Conservation (phyloP, 768 basidiomycete species). For the Kwoniella dejecticola region DNA sequence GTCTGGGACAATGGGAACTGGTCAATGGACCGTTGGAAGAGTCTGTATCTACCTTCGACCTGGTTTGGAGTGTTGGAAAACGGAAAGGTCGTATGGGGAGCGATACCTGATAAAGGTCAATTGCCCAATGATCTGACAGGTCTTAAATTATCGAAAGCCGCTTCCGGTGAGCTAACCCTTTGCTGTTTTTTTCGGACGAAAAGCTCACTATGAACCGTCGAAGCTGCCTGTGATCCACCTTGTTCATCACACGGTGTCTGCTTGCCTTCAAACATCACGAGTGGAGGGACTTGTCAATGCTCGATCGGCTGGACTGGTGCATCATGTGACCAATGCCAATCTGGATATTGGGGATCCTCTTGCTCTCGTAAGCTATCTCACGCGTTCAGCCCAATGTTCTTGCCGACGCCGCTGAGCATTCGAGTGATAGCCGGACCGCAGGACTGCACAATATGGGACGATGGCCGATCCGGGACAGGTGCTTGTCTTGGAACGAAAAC, state of each 20-base stretch:
- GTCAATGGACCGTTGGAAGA: slow-evolving; percentile 25
- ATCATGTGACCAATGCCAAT: slow-evolving; percentile 40
- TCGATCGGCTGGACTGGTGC: slow-evolving; percentile 45
- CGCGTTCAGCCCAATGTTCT: neutral
- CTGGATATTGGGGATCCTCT: slow-evolving; percentile 37
- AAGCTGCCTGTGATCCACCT: slow-evolving; percentile 42
- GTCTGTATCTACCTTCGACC: slow-evolving; percentile 34
- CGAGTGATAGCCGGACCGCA: slow-evolving; percentile 30
- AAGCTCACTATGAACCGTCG: neutral
- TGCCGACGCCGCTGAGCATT: slow-evolving; percentile 10
- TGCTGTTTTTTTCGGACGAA: neutral
- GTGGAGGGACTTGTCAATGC: slow-evolving; percentile 34
- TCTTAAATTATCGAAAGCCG: slow-evolving; percentile 20
- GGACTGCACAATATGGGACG: slow-evolving; percentile 46
- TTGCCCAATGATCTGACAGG: slow-evolving; percentile 22
- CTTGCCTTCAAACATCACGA: slow-evolving; percentile 10
- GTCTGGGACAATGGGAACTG: slow-evolving; percentile 14
- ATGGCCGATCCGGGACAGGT: slow-evolving; percentile 46
- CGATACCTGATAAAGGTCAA: slow-evolving; percentile 28
- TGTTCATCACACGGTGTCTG: slow-evolving; percentile 45
- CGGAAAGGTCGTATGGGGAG: slow-evolving; percentile 41
- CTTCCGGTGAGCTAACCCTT: slow-evolving; percentile 29
- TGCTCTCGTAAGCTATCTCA: slow-evolving; percentile 32
- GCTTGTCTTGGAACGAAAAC: slow-evolving; percentile 40
- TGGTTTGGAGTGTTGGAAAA: slow-evolving; percentile 37